phyloP scores from a whole-genome alignment of 2,329 filamentous ascomycete species.

The Clarireedia homoeocarpa region DNA sequence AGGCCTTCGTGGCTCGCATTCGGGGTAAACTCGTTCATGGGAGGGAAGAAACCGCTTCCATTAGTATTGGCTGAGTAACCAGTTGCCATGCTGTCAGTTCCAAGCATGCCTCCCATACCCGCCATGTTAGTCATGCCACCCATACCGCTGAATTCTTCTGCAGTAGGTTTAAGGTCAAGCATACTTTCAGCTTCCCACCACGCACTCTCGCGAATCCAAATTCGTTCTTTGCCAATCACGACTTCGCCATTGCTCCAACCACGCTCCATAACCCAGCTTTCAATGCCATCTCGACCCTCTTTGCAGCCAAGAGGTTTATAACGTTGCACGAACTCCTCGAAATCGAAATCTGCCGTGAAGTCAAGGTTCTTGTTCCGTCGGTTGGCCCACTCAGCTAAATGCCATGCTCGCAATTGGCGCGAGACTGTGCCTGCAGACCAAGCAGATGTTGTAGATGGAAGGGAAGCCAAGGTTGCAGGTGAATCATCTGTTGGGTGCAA shows the following conservation, averaged over 20 bases:
- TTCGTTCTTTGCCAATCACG: slow-evolving; percentile 77
- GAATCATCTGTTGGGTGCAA: slow-evolving; percentile 86
- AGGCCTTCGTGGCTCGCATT: slow-evolving; percentile 69
- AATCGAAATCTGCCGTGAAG: slow-evolving; percentile 93
- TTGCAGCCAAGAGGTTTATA: slow-evolving; percentile 79
- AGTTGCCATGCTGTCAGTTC: slow-evolving; percentile 56
- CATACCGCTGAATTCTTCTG: slow-evolving; percentile 19
- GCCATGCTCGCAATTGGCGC: slow-evolving; percentile 85
- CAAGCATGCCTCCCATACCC: slow-evolving; percentile 37
- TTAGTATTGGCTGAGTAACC: slow-evolving; percentile 55
- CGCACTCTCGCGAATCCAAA: slow-evolving; percentile 89
- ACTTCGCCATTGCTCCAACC: slow-evolving; percentile 99
- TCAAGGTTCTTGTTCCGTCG: slow-evolving; percentile 84
- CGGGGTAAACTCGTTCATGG: slow-evolving; percentile 51
- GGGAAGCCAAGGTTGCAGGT: slow-evolving; percentile 64
- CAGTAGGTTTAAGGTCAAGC: slow-evolving; percentile 67
- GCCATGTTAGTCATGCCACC: neutral
- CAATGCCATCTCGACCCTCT: slow-evolving; percentile 85
- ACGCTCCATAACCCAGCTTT: slow-evolving; percentile 87
- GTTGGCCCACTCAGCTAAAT: slow-evolving; percentile 94
- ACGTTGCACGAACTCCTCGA: slow-evolving; percentile 81
- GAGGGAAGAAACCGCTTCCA: slow-evolving; percentile 62
- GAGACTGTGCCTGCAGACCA: slow-evolving; percentile 95
- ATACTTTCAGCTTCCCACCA: slow-evolving; percentile 99
- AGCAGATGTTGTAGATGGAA: slow-evolving; percentile 65